A percentile compares a stretch with the other conserved stretches of the same genome.
These are phyloP conservation scores for Bremia lactucae DNA, from an alignment of 352 stramenopile species.

Conservation along the genomic window DNA sequence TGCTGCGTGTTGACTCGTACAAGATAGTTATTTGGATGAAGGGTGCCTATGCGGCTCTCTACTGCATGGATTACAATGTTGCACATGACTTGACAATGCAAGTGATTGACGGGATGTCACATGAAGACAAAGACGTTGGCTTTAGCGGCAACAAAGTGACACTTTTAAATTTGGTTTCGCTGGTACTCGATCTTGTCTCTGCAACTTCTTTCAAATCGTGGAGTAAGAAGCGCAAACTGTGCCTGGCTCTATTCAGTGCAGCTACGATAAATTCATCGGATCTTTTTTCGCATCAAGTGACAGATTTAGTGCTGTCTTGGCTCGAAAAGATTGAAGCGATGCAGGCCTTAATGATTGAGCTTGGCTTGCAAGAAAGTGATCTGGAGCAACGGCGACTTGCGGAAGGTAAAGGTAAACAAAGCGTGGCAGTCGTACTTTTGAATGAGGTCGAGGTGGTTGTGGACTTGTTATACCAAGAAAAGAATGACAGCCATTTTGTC, in stretches of 20 bases:
- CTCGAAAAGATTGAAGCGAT: constrained; percentile 47
- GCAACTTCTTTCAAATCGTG: constrained; percentile 50
- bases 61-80: constrained; percentile 56
- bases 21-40: constrained; percentile 48
- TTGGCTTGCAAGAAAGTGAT: constrained; percentile 53
- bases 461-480: constrained; percentile 49
- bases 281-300: constrained; percentile 42
- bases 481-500: constrained; percentile 40
- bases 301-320: constrained; percentile 34
- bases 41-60: constrained; percentile 52
- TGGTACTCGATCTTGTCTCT: constrained; percentile 58
- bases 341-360: constrained; percentile 38
- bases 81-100: constrained; percentile 36
- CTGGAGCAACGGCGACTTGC: constrained; percentile 37
- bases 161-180: constrained; percentile 39
- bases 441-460: constrained; percentile 58
- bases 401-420: constrained; percentile 12
- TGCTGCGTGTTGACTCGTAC: constrained; percentile 32
- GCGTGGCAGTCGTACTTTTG: constrained; percentile 36
- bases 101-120: constrained; percentile 21
- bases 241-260: constrained; percentile 27
- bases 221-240: constrained; percentile 43
- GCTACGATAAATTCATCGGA: constrained; percentile 9
- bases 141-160: constrained; percentile 9
- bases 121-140: background rate